Base-by-base conservation (phyloP, 768 basidiomycete genomes). In the Agrocybe pediades region DNA sequence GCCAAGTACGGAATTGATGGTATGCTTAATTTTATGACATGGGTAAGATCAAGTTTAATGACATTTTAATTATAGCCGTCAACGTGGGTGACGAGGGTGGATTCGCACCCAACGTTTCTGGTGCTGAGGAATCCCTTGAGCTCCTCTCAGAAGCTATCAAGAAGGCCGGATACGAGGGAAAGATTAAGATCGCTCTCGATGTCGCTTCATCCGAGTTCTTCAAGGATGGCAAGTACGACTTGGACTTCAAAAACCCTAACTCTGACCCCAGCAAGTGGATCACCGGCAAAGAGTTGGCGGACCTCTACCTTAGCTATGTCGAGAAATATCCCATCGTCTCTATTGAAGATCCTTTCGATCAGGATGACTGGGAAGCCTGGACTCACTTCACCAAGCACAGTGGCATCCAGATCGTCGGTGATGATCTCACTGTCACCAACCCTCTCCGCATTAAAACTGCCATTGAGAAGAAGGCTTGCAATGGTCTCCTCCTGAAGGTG, bases 61-160 rank as follows among this genome's bases (percentile, higher is more conserved):
- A 59, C 53, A 62, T 51, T 24, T 47, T 59, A 17, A 52, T 65
- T 52, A 21, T 57, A 97, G 96, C 96, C 63, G 93, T 95, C 71
- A 99, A 98, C 69, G 96, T 99, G 64, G 97, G 97, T 76, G 97
- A 99, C 63, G 97, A 99, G 81, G 97, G 97, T 77, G 97, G 97
- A 54, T 99, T 99, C 67, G 97, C 97, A 26, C 97, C 97, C 63
- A 98, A 98, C 76, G 96, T 98, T 61, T 86, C 87, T 55, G 92
- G 95, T 65, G 94, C 97, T 54, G 97, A 98, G 57, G 97, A 98
- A 73, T 92, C 95, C 29, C 92, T 98, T 58, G 96, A 99, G 65
- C 86, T 99, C 65, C 83, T 99, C 57, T 82, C 84, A 40, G 93
- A 96, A 71, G 97, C 97, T 65, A 98, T 99, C 81, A 88, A 91